Evolutionary conservation across 495 filamentous ascomycete species (phyloP), one percentile per base, ranked within the genome.

Genomic region (Penicillium canariense): DNA sequence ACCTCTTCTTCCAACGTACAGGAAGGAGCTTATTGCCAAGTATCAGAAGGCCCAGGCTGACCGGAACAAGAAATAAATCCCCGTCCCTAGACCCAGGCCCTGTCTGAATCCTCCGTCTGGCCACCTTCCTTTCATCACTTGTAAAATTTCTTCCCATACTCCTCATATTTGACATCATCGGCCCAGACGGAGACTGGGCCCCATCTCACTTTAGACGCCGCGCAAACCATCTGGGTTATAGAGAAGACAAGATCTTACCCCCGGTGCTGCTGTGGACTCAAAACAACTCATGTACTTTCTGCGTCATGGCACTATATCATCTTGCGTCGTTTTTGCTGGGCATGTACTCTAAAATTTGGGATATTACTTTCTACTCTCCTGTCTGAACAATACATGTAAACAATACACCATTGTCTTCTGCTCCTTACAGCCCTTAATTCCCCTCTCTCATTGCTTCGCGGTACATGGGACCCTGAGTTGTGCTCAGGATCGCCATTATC

Each of bases 11-110:
- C 52, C 6, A 48, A n/a, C 17, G 7, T 63, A 58, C 57, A 88
- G 85, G 75, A 96, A 88, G 73, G 95, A 97, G 71, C 78, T 99
- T 45, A 76, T 97, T 30, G 84, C 85, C 51, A 91, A 92, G 77
- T 82, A 96, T 75, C 74, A 92, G 70, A 96, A 96, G 81, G 87
- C 87, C 67, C 82, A 88, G 65, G 86, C 85, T 54, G 87, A 85
- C 55, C 85, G 86, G 70, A 81, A 85, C 61, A 88, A 87, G 74
- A 83, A 83, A 74, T 85, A 73, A 75, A 61, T n/a, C n/a, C 56
- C 14, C 30, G 48, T 52, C 34, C 36, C 31, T 34, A 18, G 4
- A 40, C 28, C 42, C 26, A 47, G 14, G 36, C 18, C 31, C 28
- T 53, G 50, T 58, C 50, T 50, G 27, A 36, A 31, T 35, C 25